A percentile compares a stretch with the other conserved stretches of the same genome.
Conservation (phyloP, 176 grass and related monocot genomes). For the Raddia distichophylla region DNA sequence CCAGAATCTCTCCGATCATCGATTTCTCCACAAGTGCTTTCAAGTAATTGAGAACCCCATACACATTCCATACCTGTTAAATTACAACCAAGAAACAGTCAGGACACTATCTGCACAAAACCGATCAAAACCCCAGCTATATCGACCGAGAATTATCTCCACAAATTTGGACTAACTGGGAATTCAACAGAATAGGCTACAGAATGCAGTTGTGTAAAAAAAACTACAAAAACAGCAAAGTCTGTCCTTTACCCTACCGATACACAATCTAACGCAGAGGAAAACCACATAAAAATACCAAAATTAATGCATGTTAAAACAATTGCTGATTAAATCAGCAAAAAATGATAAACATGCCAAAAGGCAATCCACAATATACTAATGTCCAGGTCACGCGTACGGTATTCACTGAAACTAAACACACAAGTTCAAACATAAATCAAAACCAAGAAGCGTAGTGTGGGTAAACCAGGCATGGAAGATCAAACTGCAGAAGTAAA, state of each 20-base stretch:
- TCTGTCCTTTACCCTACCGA: neutral
- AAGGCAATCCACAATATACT: too few relatives aligned
- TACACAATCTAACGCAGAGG: neutral
- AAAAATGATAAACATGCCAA: too few relatives aligned
- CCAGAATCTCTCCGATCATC: slow-evolving; percentile 80
- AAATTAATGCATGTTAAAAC: too few relatives aligned
- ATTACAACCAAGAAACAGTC: neutral
- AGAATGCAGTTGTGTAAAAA: neutral
- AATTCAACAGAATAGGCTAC: neutral
- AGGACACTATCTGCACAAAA: neutral
- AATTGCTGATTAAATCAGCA: too few relatives aligned
- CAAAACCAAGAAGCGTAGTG: too few relatives aligned
- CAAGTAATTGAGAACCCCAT: slow-evolving; percentile 92
- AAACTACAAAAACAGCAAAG: neutral
- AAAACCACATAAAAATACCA: too few relatives aligned
- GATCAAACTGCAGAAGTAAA: too few relatives aligned
- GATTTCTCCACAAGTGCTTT: slow-evolving; percentile 97
- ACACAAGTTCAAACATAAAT: too few relatives aligned
- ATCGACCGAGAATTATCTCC: neutral
- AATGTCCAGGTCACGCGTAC: too few relatives aligned
- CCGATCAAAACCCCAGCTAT: neutral
- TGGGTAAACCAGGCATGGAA: too few relatives aligned
- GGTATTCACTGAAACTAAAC: too few relatives aligned
- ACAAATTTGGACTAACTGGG: neutral
- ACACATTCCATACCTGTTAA: slow-evolving; percentile 57